Evolutionary conservation across 768 basidiomycete species (phyloP).

Genomic region (Psilocybe sp.): DNA sequence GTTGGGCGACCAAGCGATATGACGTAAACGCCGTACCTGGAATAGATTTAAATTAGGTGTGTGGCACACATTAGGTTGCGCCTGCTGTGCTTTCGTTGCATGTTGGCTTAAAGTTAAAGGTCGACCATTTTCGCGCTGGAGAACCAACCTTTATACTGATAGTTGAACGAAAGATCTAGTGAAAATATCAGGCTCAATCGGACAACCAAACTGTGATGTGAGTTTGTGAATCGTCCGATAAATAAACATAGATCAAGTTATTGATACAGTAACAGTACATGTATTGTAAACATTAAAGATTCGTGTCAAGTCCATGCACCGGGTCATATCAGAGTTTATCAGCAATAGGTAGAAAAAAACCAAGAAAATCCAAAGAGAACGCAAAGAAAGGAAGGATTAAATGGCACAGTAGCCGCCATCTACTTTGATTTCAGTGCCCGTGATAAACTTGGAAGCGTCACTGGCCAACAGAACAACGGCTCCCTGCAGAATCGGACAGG

Average conservation of each 20-base stretch:
- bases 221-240: too few species aligned
- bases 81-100: too few species aligned
- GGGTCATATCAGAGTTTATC: not conserved
- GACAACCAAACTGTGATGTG: too few species aligned
- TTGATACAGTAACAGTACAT: too few species aligned
- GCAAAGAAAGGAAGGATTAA: slow-evolving; percentile 25
- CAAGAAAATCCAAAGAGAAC: slow-evolving; percentile 1
- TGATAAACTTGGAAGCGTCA: slow-evolving; percentile 89
- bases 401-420: slow-evolving; percentile 87
- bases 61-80: not conserved
- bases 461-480: slow-evolving; percentile 89
- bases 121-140: too few species aligned
- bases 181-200: too few species aligned
- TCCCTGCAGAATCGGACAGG: slow-evolving; percentile 42
- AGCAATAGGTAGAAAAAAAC: not conserved
- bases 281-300: too few species aligned
- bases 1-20: not conserved
- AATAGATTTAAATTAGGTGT: not conserved
- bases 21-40: slow-evolving; percentile 2
- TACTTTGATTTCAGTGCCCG: slow-evolving; percentile 79
- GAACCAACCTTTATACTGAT: too few species aligned
- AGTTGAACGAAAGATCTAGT: too few species aligned
- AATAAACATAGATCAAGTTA: too few species aligned
- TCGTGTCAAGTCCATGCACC: too few species aligned
- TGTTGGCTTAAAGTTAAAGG: too few species aligned